Evolutionary conservation across 441 rosid species (phyloP).

Genomic region (Pelargonium hybrid): DNA sequence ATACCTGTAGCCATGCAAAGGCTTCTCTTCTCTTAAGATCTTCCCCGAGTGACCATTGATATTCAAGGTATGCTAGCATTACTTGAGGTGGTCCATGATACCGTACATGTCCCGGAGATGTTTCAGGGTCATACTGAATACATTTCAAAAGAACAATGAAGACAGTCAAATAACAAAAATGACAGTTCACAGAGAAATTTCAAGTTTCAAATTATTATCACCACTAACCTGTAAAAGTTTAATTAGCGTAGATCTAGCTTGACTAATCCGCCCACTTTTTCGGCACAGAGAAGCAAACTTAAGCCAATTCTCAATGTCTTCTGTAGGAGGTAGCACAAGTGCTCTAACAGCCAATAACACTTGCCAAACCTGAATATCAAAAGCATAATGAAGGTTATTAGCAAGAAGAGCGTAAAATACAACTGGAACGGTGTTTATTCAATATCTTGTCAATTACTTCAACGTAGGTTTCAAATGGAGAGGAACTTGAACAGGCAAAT

Average conservation of each 20-base stretch:
- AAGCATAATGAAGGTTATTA: neutral
- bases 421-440: neutral
- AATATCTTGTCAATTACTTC: neutral
- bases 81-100: conserved; percentile 98
- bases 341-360: conserved; percentile 80
- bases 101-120: conserved; percentile 56
- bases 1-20: conserved; percentile 78
- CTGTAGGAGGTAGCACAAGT: conserved; percentile 90
- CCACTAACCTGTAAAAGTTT: conserved; percentile 71
- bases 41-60: conserved; percentile 99
- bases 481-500: neutral
- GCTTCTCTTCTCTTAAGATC: conserved; percentile 95
- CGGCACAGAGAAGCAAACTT: conserved; percentile 93
- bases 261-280: conserved; percentile 84
- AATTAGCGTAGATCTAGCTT: conserved; percentile 90
- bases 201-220: conserved; percentile 8
- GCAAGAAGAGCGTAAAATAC: neutral
- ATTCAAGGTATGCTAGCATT: conserved; percentile 86
- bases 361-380: conserved; percentile 83
- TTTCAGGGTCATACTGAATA: conserved; percentile 93
- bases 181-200: conserved; percentile 5
- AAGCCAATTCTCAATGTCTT: conserved; percentile 93
- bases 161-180: conserved; percentile 1
- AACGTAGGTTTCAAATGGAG: neutral
- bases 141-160: conserved; percentile 14